Evolutionary conservation across 192 early-diverging fungal species (phyloP).

Genomic region (Backusella circina): DNA sequence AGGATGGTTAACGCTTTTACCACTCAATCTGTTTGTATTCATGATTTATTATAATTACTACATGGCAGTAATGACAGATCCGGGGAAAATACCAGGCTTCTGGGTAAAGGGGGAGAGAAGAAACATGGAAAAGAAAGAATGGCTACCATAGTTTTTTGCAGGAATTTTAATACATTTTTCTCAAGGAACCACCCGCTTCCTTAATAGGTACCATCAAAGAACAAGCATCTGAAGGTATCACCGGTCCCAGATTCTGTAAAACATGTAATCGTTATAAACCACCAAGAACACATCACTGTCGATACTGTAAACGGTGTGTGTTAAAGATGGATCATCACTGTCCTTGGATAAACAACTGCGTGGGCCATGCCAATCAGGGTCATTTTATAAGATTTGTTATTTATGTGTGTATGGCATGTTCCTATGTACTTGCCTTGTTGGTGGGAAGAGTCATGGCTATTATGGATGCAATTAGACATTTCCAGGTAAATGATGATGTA

Average conservation of each 20-base stretch:
- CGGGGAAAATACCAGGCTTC: constrained; percentile 68
- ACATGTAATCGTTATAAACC: constrained; percentile 66
- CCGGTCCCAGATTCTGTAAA: constrained; percentile 71
- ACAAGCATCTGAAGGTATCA: constrained; percentile 53
- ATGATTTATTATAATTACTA: constrained; percentile 88
- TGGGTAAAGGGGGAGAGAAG: constrained; percentile 31
- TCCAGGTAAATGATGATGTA: no score
- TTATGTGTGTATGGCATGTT: constrained; percentile 58
- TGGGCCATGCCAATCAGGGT: constrained; percentile 69
- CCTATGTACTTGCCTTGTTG: constrained; percentile 54
- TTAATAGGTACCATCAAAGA: not conserved
- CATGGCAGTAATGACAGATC: constrained; percentile 70
- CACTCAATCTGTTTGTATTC: constrained; percentile 75
- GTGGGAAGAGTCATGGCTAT: constrained; percentile 49
- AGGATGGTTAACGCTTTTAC: constrained; percentile 39
- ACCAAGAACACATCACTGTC: constrained; percentile 76
- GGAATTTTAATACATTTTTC: not conserved
- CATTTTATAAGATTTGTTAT: constrained; percentile 82
- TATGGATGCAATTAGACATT: constrained; percentile 36
- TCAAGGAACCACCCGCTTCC: constrained; percentile 16
- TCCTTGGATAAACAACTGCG: constrained; percentile 89
- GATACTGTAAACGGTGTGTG: constrained; percentile 76
- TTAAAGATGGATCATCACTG: constrained; percentile 92
- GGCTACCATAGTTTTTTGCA: no score
- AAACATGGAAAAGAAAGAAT: not conserved